A percentile compares a stretch with the other conserved stretches of the same genome.
phyloP scores from a whole-genome alignment of 768 basidiomycete species.

The Dioszegia crocea region DNA sequence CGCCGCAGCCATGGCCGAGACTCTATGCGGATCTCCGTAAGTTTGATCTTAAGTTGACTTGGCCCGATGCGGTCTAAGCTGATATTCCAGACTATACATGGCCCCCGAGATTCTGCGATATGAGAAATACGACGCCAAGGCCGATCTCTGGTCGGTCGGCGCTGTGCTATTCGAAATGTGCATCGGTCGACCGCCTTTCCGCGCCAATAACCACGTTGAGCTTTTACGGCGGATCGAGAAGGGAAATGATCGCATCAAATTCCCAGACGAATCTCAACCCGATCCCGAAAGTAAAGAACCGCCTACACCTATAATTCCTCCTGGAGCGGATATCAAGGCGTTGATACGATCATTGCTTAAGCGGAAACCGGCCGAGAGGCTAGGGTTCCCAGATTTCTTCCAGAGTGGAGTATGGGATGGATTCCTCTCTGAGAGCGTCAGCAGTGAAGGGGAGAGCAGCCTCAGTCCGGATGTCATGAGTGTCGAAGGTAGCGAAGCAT shows the following conservation, averaged over 20 bases:
- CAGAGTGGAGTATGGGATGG: conserved; percentile 59
- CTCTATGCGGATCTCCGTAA: conserved; percentile 92
- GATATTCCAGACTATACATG: conserved; percentile 78
- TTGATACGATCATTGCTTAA: conserved; percentile 80
- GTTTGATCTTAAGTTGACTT: conserved; percentile 46
- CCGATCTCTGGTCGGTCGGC: conserved; percentile 96
- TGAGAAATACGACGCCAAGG: conserved; percentile 96
- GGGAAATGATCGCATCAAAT: conserved; percentile 77
- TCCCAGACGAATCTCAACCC: conserved; percentile 74
- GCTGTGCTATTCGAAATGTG: conserved; percentile 95
- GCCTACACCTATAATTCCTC: conserved; percentile 45
- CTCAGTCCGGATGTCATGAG: conserved; percentile 34
- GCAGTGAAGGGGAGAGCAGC: conserved; percentile 52
- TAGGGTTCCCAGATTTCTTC: conserved; percentile 90
- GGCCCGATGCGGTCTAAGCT: background rate
- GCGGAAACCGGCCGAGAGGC: conserved; percentile 75
- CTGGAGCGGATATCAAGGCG: conserved; percentile 77
- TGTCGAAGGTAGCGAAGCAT: conserved; percentile 17
- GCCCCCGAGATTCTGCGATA: conserved; percentile 96
- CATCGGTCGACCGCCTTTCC: conserved; percentile 87
- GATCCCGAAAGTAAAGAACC: conserved; percentile 49
- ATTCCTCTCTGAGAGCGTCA: conserved; percentile 48
- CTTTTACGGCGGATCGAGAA: conserved; percentile 86
- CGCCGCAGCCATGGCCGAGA: conserved; percentile 91
- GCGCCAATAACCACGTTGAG: conserved; percentile 93